phyloP scores from a whole-genome alignment of 257 asterid species.

The Schizonepeta tenuifolia region DNA sequence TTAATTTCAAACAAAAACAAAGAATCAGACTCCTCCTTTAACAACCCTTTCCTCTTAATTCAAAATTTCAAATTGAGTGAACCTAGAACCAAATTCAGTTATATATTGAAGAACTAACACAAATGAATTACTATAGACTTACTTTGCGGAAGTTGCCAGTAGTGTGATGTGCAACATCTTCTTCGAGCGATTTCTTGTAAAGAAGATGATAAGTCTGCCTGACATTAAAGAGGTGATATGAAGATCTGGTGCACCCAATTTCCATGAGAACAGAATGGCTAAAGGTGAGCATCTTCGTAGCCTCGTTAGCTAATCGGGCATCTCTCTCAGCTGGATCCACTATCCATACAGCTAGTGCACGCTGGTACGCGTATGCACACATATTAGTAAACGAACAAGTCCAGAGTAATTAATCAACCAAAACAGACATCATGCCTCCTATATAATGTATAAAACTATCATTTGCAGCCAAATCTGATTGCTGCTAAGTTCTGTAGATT shows the following conservation, averaged over 20 bases:
- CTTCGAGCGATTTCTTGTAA: slow-evolving; percentile 83
- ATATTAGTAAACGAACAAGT: not conserved
- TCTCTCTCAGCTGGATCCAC: slow-evolving; percentile 85
- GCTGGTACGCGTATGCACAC: slow-evolving; percentile 42
- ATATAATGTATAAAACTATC: not conserved
- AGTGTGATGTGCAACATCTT: slow-evolving; percentile 87
- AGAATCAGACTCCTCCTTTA: not conserved
- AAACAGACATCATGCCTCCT: not conserved
- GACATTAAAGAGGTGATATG: slow-evolving; percentile 63
- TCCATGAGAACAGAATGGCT: slow-evolving; percentile 76
- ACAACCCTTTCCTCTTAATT: not conserved
- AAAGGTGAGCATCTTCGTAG: slow-evolving; percentile 60
- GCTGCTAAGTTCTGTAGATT: not conserved
- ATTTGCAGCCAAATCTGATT: not conserved
- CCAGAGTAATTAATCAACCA: too few species aligned
- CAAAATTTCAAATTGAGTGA: not conserved
- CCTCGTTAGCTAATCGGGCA: slow-evolving; percentile 70
- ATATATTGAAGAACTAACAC: not conserved
- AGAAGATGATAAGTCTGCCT: slow-evolving; percentile 73
- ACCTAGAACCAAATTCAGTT: not conserved
- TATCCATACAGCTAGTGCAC: slow-evolving; percentile 72
- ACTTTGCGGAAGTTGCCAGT: slow-evolving; percentile 84
- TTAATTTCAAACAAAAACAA: too few species aligned
- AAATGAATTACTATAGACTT: not conserved
- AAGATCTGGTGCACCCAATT: slow-evolving; percentile 77